These are phyloP conservation scores for Ogataea henricii DNA, from an alignment of 805 yeast species.

Conservation along the genomic window DNA sequence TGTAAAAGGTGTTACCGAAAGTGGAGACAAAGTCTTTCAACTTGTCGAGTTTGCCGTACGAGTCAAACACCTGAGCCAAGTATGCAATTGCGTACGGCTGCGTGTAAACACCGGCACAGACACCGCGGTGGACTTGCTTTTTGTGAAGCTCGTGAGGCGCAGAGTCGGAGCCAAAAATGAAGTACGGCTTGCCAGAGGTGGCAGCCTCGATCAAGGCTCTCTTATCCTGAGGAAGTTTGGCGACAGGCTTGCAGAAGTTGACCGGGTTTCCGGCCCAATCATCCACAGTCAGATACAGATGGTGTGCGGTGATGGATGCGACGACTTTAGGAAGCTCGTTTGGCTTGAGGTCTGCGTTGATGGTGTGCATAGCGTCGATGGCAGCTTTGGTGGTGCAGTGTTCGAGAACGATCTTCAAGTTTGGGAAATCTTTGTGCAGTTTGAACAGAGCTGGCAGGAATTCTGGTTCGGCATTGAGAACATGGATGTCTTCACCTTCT, in stretches of 20 bases:
- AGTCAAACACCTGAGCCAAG: slow-evolving; percentile 83
- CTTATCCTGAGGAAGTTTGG: slow-evolving; percentile 85
- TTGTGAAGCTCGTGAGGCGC: slow-evolving; percentile 92
- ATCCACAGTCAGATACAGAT: slow-evolving; percentile 83
- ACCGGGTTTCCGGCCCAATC: slow-evolving; percentile 96
- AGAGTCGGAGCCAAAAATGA: slow-evolving; percentile 96
- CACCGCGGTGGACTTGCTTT: slow-evolving; percentile 76
- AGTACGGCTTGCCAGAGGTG: slow-evolving; percentile 85
- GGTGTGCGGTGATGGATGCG: slow-evolving; percentile 96
- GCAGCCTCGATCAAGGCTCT: slow-evolving; percentile 85
- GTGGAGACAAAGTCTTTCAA: slow-evolving; percentile 75
- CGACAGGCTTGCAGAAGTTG: slow-evolving; percentile 97
- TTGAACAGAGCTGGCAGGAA: slow-evolving; percentile 86
- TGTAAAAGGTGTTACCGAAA: slow-evolving; percentile 73
- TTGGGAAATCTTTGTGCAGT: slow-evolving; percentile 81
- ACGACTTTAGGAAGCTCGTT: slow-evolving; percentile 60
- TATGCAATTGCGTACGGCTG: slow-evolving; percentile 82
- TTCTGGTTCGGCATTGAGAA: slow-evolving; percentile 89
- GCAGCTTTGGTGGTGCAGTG: slow-evolving; percentile 96
- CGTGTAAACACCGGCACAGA: slow-evolving; percentile 98
- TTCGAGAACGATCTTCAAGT: slow-evolving; percentile 82
- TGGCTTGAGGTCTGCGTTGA: slow-evolving; percentile 49
- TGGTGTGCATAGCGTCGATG: slow-evolving; percentile 66
- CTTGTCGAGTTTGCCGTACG: slow-evolving; percentile 59
- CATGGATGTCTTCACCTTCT: slow-evolving; percentile 70